Evolutionary conservation across 2,329 filamentous ascomycete genomes (phyloP), one percentile per base, ranked within the genome.

Genomic region (Nothophaeocryptopus gaeumannii): DNA sequence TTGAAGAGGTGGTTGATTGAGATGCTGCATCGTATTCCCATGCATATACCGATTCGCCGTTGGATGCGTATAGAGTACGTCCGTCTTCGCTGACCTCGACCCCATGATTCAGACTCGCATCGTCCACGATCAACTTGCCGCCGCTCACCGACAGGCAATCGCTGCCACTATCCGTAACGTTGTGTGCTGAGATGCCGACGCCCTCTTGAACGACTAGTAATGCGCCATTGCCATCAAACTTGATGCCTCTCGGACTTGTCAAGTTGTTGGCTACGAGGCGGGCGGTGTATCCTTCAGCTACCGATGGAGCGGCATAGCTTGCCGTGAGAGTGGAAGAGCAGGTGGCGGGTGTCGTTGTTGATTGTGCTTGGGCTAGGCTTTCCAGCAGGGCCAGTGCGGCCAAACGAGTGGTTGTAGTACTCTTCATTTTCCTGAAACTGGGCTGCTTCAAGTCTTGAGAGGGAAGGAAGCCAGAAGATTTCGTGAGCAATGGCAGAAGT

Each of bases 11-110:
- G 36, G 55, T 60, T 42, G 74, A 76, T 31, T 58, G 56, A 11
- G 50, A 51, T 8, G 47, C 30, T 39, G 70, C 70, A 37, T 81
- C 74, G 64, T 90, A 90, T 26, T 73, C 64, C 81, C 84, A 89
- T 2, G 79, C 72, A 62, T 76, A 84, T 31, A 86, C 82, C n/a
- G 74, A 71, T 40, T 78, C 73, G 5, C 74, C 63, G 2, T 77
- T 78, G 0, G 85, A 88, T 12, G 73, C 77, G 56, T 78, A 79
- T 8, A 80, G 70, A 2, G 72, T 77, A 10, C 58, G 70, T 12
- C 77, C 75, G 66, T 79, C 72, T n/a, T 61, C 47, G 10, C 74
- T 76, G 12, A 78, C 58, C 36, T 57, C 56, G 39, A 80, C 73
- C 29, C 78, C 78, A 58, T 80, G 78, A 53, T 80, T 81, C 29